phyloP scores from a whole-genome alignment of 192 early-diverging fungal species.

The Chytriomyces sp. region DNA sequence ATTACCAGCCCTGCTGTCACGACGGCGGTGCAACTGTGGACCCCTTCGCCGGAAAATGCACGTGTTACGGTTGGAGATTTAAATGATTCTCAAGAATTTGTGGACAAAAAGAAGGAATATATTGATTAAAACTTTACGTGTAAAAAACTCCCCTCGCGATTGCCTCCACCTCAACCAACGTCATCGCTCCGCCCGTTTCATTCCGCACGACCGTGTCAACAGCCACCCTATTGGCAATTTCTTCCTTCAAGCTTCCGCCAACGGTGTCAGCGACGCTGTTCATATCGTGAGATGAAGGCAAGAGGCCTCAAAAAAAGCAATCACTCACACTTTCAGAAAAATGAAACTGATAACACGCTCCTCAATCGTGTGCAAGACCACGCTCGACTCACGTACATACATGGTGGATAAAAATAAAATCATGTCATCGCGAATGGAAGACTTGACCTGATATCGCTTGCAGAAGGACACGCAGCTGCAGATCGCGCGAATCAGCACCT shows the following conservation, averaged over 20 bases:
- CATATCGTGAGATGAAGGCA: no score
- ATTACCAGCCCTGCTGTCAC: no score
- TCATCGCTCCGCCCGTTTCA: neutral
- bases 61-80: no score
- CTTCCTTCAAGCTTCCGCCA: neutral
- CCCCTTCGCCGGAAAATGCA: no score
- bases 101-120: no score
- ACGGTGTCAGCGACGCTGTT: neutral
- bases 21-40: no score
- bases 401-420: neutral
- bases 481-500: neutral
- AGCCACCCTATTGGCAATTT: neutral
- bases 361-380: conserved; percentile 1
- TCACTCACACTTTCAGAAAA: conserved; percentile 5
- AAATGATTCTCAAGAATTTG: no score
- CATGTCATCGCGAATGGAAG: neutral
- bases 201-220: neutral
- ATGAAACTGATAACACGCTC: neutral
- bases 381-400: neutral
- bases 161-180: neutral
- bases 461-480: neutral
- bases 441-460: neutral
- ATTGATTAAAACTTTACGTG: no score
- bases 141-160: conserved; percentile 8
- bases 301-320: neutral